These are phyloP conservation scores for Hymenochaete sp. DNA, from an alignment of 1,284 basidiomycete genomes.

Conservation along the genomic window DNA sequence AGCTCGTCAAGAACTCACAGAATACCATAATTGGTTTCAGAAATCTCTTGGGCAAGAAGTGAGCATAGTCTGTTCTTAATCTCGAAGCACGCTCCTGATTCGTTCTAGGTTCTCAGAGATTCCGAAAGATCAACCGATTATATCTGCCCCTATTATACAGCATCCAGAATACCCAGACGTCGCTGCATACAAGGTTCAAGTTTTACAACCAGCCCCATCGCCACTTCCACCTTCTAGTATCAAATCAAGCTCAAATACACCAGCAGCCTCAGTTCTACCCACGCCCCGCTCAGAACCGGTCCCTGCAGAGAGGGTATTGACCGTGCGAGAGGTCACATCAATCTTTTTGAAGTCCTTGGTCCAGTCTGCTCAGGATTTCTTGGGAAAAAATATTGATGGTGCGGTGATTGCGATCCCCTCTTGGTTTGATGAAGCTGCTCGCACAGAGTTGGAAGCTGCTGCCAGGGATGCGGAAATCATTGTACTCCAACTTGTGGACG, in stretches of 20 bases:
- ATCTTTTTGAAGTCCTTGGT: conserved; percentile 84
- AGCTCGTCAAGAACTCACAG: conserved; percentile 90
- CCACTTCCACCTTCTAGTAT: conserved; percentile 34
- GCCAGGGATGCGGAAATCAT: conserved; percentile 77
- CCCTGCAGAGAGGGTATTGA: conserved; percentile 66
- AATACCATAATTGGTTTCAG: conserved; percentile 95
- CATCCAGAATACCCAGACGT: conserved; percentile 66
- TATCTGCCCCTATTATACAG: conserved; percentile 63
- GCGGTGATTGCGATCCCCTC: conserved; percentile 82
- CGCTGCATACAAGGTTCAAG: conserved; percentile 82
- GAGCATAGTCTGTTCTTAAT: conserved; percentile 22
- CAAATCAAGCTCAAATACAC: conserved; percentile 45
- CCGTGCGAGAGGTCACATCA: conserved; percentile 77
- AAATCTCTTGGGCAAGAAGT: conserved; percentile 91
- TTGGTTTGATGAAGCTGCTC: conserved; percentile 66
- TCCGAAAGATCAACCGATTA: conserved; percentile 40
- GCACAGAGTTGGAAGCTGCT: conserved; percentile 63
- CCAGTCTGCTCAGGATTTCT: conserved; percentile 86
- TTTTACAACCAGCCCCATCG: conserved; percentile 65
- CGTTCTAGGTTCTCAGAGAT: conserved; percentile 63
- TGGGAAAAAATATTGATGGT: conserved; percentile 75
- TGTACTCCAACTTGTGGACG: conserved; percentile 81
- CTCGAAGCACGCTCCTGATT: conserved; percentile 1
- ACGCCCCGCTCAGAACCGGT: conserved; percentile 79
- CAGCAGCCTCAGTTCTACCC: conserved; percentile 58